Evolutionary conservation across 768 basidiomycete species (phyloP), one percentile per base, ranked within the genome.

Genomic region (Boletus rex-veris): DNA sequence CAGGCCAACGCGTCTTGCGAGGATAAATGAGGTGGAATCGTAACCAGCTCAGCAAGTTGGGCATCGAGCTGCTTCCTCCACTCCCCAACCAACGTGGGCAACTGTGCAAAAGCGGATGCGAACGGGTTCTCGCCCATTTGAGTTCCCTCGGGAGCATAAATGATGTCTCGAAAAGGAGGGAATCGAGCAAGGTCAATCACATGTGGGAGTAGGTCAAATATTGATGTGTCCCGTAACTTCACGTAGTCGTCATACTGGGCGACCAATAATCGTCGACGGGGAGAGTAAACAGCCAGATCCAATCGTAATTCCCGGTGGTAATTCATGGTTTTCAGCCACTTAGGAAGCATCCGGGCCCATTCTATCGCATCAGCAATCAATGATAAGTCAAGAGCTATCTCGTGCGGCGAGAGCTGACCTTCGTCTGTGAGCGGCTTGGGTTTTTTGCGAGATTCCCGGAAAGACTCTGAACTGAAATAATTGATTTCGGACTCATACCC

Each of bases 61-160:
- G 12, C 24, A 8, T 56, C 54, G 7, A 56, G 30, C 7, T 38
- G 19, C 35, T 46, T 42, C 24, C 12, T 60, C 59, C 58, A 60
- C n/a, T 35, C 16, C 1, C 30, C 45, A 19, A 43, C 48, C 3
- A 53, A 30, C 14, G 4, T 12, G 16, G 41, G 45, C 15, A 60
- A 12, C 19, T 59, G 46, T 19, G 40, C 35, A 43, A 60, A 52
- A 2, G 53, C 43, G 18, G 41, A 28, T 19, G 45, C 48, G 11
- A 49, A 58, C 2, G 47, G 37, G 39, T 45, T 33, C 10, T 19
- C 10, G 15, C 39, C 48, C 28, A 31, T 44, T 19, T 40, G 41
- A 39, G 16, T 16, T 24, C 14, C 54, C 16, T 52, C 50, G 1
- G 53, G 54, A 26, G 38, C 37, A 19, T 45, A 24, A 19, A 51